Evolutionary conservation across 768 basidiomycete genomes (phyloP), one percentile per base, ranked within the genome.

Genomic region (Calocybe gangraenosa): DNA sequence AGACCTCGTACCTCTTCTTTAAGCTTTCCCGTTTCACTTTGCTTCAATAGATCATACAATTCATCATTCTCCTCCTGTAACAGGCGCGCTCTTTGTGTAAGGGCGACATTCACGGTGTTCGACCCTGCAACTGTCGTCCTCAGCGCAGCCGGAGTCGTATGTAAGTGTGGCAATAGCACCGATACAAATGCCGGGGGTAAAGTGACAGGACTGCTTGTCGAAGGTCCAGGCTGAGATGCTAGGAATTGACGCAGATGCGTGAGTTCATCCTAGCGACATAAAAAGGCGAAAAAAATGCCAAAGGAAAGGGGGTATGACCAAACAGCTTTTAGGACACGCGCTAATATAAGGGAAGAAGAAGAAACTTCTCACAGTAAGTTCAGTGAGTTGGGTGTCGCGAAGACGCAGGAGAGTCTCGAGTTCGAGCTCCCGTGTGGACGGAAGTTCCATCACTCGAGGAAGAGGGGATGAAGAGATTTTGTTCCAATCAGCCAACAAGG

Each of bases 21-120:
- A 50, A 92, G 59, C 59, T 77, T 82, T 3, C 88, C 89, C 0
- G 86, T 85, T 64, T 92, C 89, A 32, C 84, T 78, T 19, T 70
- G 70, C 60, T 79, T 84, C 44, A 92, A 65, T 8, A 92, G 65
- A 39, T 81, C 77, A 59, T 92, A 92, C 14, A 92, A 62, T 51
- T 92, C 90, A 53, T 92, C 88, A 48, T 92, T 92, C 63, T 92
- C 90, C 45, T 90, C 84, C 59, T 92, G 90, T 8, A 92, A 67
- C 14, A 82, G 63, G 38, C 79, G 78, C 20, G 79, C 76, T 37
- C 87, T 74, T 57, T 91, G 88, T 0, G 79, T 84, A 46, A 92
- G 73, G 0, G 89, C 89, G n/a, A 81, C 71, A 31, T 78, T 65
- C 23, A 87, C 82, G 1, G 84, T 84, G 51, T 71, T 76, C 9